Evolutionary conservation across 2,329 filamentous ascomycete genomes (phyloP), one percentile per base, ranked within the genome.

Genomic region (Beauveria australis): DNA sequence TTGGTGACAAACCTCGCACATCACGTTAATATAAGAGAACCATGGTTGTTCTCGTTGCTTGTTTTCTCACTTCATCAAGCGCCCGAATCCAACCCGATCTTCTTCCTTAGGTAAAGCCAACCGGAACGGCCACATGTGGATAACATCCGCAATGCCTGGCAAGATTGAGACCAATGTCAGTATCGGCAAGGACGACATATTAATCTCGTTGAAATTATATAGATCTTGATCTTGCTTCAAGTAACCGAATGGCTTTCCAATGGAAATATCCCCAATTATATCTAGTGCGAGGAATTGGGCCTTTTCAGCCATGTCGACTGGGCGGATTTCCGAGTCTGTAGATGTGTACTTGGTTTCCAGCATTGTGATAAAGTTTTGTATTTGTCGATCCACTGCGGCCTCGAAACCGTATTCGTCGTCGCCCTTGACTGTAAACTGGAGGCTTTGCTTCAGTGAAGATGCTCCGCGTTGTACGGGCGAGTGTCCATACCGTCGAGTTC

Each of bases 211-310:
- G 64, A 81, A 76, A 33, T 68, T 67, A 41, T 78, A 77, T 0
- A 80, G 64, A 61, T 85, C 81, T 19, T 73, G 67, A 62, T 84
- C 79, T 7, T 76, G 71, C 24, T 72, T 70, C 16, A 85, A 72
- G 64, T 79, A 79, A 4, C 81, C 81, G 63, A 83, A 83, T 0
- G 79, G 66, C 14, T 75, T 67, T 7, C 81, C 81, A n/a, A 83
- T 77, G 0, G 79, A 79, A 24, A 84, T 69, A 43, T 81, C 75
- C 14, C 77, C 78, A 47, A 84, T 79, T 2, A 80, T 78, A 60
- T 85, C 82, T 0, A 84, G 70, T 1, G 81, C 76, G 60, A 83
- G 80, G 71, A 77, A 82, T 26, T 80, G 78, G 3, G 77, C 76
- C 63, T 80, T 79, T 44, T 73, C 71, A 24, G 77, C 78, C 48